phyloP scores from a whole-genome alignment of 768 basidiomycete genomes.

The Agrocybe praecox region DNA sequence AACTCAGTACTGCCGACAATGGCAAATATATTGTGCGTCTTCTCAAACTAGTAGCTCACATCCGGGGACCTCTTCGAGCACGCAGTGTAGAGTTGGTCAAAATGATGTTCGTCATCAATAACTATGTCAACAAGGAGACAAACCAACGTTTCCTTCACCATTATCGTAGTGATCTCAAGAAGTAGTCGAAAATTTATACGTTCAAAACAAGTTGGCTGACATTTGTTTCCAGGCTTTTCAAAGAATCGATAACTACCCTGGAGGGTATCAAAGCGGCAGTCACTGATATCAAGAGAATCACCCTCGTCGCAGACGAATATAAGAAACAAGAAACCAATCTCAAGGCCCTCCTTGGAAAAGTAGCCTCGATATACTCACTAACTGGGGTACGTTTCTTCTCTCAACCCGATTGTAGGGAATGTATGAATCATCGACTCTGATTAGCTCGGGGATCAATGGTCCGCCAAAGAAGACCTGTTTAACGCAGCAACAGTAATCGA shows the following conservation, averaged over 20 bases:
- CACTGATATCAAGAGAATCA: slow-evolving; percentile 7
- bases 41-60: slow-evolving; percentile 14
- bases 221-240: not conserved
- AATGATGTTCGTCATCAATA: slow-evolving; percentile 16
- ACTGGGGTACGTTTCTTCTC: slow-evolving; percentile 6
- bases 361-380: not conserved
- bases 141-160: not conserved
- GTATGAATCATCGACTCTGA: not conserved
- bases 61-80: slow-evolving; percentile 21
- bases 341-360: not conserved
- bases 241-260: slow-evolving; percentile 6
- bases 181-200: not conserved
- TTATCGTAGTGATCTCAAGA: slow-evolving; percentile 4
- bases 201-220: not conserved
- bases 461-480: not conserved
- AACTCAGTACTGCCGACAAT: slow-evolving; percentile 5
- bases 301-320: not conserved
- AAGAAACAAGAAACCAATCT: slow-evolving; percentile 1
- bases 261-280: slow-evolving; percentile 4
- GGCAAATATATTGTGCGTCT: slow-evolving; percentile 16
- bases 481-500: slow-evolving; percentile 5
- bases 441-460: slow-evolving; percentile 7
- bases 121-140: slow-evolving; percentile 1
- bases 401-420: too few species aligned
- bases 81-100: slow-evolving; percentile 19